These are phyloP conservation scores for Wickerhamiella lipophila DNA, from an alignment of 805 yeast genomes.

Conservation along the genomic window DNA sequence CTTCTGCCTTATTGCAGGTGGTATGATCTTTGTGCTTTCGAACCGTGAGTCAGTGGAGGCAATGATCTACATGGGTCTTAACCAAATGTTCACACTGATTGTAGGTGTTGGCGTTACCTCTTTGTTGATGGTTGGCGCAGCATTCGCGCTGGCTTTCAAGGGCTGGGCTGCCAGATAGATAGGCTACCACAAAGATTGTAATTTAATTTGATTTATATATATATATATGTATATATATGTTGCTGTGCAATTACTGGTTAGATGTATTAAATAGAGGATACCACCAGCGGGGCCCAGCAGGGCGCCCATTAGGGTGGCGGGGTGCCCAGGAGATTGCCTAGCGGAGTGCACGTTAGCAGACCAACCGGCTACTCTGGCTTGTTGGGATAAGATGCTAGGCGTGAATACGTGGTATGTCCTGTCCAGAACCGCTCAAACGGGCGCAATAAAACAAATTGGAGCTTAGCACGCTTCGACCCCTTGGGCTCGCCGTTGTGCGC, in stretches of 20 bases:
- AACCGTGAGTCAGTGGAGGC: slow-evolving; percentile 77
- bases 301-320: too few species aligned
- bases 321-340: too few species aligned
- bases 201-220: not conserved
- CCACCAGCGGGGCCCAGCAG: too few species aligned
- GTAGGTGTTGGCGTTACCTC: slow-evolving; percentile 69
- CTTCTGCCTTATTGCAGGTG: slow-evolving; percentile 77
- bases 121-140: slow-evolving; percentile 79
- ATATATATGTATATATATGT: too few species aligned
- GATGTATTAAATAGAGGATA: too few species aligned
- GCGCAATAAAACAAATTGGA: slow-evolving; percentile 23
- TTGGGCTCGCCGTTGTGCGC: slow-evolving; percentile 27
- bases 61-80: slow-evolving; percentile 68
- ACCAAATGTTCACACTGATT: slow-evolving; percentile 84
- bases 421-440: slow-evolving; percentile 29
- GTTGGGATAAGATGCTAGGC: slow-evolving; percentile 1
- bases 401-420: slow-evolving; percentile 18
- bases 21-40: slow-evolving; percentile 82
- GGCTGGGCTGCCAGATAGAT: slow-evolving; percentile 21
- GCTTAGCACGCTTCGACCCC: slow-evolving; percentile 24
- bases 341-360: too few species aligned
- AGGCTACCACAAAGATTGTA: too few species aligned
- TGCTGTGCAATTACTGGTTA: too few species aligned
- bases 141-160: slow-evolving; percentile 42
- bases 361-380: slow-evolving; percentile 4